Evolutionary conservation across 495 filamentous ascomycete species (phyloP).

Genomic region (Aspergillus avenaceus): DNA sequence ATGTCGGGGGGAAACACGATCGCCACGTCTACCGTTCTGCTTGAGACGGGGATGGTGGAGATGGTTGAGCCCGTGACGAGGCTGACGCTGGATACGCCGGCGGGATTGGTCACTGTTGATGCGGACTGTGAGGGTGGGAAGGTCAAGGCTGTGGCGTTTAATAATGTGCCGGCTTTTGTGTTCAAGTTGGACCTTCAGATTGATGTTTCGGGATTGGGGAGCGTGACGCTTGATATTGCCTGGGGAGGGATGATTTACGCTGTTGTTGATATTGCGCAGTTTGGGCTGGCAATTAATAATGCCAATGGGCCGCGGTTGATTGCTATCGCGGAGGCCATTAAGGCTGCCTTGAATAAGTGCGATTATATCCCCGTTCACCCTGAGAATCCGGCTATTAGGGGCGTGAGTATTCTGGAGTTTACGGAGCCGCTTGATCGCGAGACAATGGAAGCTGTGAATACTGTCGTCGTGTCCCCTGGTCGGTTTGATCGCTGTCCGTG

Average conservation of each 20-base stretch:
- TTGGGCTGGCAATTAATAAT: slow-evolving; percentile 12
- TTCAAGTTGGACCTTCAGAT: slow-evolving; percentile 14
- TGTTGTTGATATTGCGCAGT: slow-evolving; percentile 12
- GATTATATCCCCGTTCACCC: slow-evolving; percentile 13
- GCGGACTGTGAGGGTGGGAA: slow-evolving; percentile 20
- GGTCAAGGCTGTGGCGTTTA: slow-evolving; percentile 15
- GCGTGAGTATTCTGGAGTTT: slow-evolving; percentile 8
- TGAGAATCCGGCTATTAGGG: slow-evolving; percentile 11
- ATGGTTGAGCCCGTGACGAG: too few species aligned
- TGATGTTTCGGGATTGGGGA: slow-evolving; percentile 15
- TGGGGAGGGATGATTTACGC: slow-evolving; percentile 25
- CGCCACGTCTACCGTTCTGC: too few species aligned
- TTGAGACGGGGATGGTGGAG: too few species aligned
- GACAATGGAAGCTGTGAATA: slow-evolving; percentile 5
- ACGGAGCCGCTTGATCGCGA: slow-evolving; percentile 6
- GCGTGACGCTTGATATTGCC: slow-evolving; percentile 18
- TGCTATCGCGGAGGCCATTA: slow-evolving; percentile 16
- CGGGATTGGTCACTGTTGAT: too few species aligned
- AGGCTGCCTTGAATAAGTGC: slow-evolving; percentile 7
- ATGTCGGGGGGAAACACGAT: too few species aligned
- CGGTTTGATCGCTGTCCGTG: slow-evolving; percentile 22
- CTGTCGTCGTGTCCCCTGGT: slow-evolving; percentile 22
- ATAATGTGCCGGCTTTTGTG: slow-evolving; percentile 21
- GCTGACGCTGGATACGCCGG: too few species aligned
- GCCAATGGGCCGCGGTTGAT: slow-evolving; percentile 10